phyloP scores from a whole-genome alignment of 1,284 basidiomycete genomes.

The Phlebopus sp. region DNA sequence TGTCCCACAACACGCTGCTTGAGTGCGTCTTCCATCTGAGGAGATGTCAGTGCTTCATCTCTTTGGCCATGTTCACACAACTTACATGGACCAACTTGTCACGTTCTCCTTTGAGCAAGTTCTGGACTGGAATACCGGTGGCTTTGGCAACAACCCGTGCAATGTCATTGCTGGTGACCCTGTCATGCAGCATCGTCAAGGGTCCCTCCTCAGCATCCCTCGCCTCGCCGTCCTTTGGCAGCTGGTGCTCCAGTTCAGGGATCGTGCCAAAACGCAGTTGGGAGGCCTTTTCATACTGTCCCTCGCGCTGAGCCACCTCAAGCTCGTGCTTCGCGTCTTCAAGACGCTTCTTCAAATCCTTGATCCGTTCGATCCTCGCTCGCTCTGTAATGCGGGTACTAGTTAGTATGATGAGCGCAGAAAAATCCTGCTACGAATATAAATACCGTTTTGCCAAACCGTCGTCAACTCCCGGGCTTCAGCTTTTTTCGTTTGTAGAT shows the following conservation, averaged over 20 bases:
- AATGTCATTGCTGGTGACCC: constrained; percentile 88
- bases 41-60: constrained; percentile 9
- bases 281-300: constrained; percentile 80
- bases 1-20: constrained; percentile 83
- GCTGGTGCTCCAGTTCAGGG: constrained; percentile 73
- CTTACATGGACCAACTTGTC: constrained; percentile 87
- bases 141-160: constrained; percentile 85
- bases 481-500: constrained; percentile 57
- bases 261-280: constrained; percentile 82
- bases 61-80: constrained; percentile 13
- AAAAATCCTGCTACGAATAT: background rate
- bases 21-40: constrained; percentile 82
- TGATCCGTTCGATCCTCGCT: constrained; percentile 71
- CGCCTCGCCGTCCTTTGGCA: constrained; percentile 57
- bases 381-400: constrained; percentile 53
- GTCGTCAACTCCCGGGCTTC: constrained; percentile 62
- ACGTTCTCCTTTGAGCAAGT: constrained; percentile 84
- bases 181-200: constrained; percentile 74
- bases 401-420: background rate
- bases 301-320: constrained; percentile 84
- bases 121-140: constrained; percentile 91
- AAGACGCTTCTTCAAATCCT: constrained; percentile 75
- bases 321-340: constrained; percentile 84
- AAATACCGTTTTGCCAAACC: constrained; percentile 70
- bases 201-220: constrained; percentile 45